phyloP scores from a whole-genome alignment of 768 basidiomycete species.

The Termitomyces sp. region DNA sequence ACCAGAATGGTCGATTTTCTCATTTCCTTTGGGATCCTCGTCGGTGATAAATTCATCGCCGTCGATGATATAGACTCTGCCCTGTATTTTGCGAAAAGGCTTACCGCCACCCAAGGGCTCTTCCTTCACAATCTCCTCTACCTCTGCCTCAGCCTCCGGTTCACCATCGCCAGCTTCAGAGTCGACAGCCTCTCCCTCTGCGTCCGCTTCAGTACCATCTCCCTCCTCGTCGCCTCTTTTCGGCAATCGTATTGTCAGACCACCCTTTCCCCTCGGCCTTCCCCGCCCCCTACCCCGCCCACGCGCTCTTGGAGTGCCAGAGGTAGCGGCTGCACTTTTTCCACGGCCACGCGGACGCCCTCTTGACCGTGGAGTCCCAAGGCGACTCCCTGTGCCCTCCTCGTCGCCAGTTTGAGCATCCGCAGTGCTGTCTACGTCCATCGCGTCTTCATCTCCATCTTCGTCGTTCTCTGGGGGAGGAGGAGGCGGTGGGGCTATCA shows the following conservation, averaged over 20 bases:
- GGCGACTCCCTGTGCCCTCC: constrained; percentile 16
- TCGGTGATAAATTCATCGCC: constrained; percentile 87
- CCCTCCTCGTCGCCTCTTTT: constrained; percentile 23
- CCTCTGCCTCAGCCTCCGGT: constrained; percentile 21
- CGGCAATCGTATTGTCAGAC: constrained; percentile 25
- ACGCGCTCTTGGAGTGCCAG: constrained; percentile 27
- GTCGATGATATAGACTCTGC: constrained; percentile 70
- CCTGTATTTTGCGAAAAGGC: constrained; percentile 69
- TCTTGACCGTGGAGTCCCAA: constrained; percentile 29
- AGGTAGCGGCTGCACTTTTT: constrained; percentile 18
- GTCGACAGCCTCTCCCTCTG: constrained; percentile 31
- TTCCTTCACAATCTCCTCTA: constrained; percentile 32
- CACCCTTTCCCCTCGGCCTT: constrained; percentile 21
- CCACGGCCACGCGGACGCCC: constrained; percentile 40
- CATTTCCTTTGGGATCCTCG: constrained; percentile 81
- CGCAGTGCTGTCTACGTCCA: constrained; percentile 30
- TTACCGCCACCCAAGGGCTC: constrained; percentile 51
- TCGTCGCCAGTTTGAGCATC: constrained; percentile 27
- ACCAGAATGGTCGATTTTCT: constrained; percentile 85
- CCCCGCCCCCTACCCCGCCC: constrained; percentile 32
- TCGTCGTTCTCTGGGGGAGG: constrained; percentile 23
- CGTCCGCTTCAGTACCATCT: constrained; percentile 28
- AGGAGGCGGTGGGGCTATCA: constrained; percentile 14
- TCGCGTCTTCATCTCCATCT: constrained; percentile 28
- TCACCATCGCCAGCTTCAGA: constrained; percentile 28